Conservation (phyloP, 805 yeast species). For the Isabelozyma heimii region DNA sequence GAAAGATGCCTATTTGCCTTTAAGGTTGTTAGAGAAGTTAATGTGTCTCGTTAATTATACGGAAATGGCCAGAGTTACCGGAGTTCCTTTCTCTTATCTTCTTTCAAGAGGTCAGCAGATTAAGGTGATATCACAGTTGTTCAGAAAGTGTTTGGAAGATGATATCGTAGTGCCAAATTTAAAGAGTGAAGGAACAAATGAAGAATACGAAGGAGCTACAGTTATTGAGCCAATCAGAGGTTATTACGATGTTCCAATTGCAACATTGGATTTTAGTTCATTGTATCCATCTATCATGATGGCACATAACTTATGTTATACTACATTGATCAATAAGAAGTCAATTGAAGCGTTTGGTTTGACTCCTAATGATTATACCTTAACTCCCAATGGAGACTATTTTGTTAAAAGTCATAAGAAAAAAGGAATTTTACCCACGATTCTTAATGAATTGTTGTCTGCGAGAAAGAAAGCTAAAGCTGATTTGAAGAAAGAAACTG, state of each 20-base stretch:
- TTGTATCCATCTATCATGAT: slow-evolving; percentile 98
- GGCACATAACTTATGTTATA: slow-evolving; percentile 97
- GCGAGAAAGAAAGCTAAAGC: slow-evolving; percentile 94
- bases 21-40: slow-evolving; percentile 82
- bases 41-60: slow-evolving; percentile 97
- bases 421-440: slow-evolving; percentile 88
- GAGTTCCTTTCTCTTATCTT: slow-evolving; percentile 92
- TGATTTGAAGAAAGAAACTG: slow-evolving; percentile 88
- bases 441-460: slow-evolving; percentile 78
- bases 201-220: slow-evolving; percentile 98
- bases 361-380: slow-evolving; percentile 71
- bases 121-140: slow-evolving; percentile 92
- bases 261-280: slow-evolving; percentile 96
- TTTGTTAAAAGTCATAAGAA: slow-evolving; percentile 71
- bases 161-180: slow-evolving; percentile 90
- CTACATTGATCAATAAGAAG: slow-evolving; percentile 72
- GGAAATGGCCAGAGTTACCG: slow-evolving; percentile 99
- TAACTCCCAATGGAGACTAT: slow-evolving; percentile 89
- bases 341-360: slow-evolving; percentile 65
- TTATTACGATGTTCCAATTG: slow-evolving; percentile 94
- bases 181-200: slow-evolving; percentile 74
- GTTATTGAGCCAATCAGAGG: slow-evolving; percentile 97
- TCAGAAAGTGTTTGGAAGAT: slow-evolving; percentile 84
- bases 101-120: slow-evolving; percentile 95
- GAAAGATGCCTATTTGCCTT: slow-evolving; percentile 91